phyloP scores from a whole-genome alignment of 2,329 filamentous ascomycete species.

The Fusarium pseudonygamai region DNA sequence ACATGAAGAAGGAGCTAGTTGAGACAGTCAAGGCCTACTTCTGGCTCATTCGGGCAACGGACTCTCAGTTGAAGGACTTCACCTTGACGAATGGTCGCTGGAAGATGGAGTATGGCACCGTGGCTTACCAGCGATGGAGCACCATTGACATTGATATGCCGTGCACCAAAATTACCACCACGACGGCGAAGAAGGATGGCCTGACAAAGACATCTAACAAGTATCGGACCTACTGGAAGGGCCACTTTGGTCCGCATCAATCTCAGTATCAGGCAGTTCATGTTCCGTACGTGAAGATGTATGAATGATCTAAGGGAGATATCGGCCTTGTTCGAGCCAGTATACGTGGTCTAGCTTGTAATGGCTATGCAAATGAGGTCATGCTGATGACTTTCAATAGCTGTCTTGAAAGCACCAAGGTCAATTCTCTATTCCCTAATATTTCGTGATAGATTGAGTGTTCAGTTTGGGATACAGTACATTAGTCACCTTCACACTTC shows the following conservation, averaged over 20 bases:
- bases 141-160: neutral
- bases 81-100: neutral
- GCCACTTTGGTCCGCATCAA: neutral
- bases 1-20: neutral
- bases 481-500: neutral
- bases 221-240: neutral
- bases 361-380: neutral
- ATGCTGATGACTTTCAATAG: neutral
- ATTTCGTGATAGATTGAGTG: accelerated
- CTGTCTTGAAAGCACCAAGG: too few relatives aligned
- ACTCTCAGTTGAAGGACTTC: neutral
- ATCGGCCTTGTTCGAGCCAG: too few relatives aligned
- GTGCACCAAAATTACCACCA: neutral
- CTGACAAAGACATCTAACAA: neutral
- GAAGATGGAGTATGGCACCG: neutral
- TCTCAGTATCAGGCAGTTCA: neutral
- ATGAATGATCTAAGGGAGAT: neutral
- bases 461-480: neutral
- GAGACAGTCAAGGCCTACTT: neutral
- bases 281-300: neutral
- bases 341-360: neutral
- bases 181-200: neutral
- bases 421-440: neutral
- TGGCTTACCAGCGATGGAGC: neutral
- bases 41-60: neutral